Base-by-base conservation (phyloP, 257 asterid genomes). In the Lithospermum erythrorhizon region DNA sequence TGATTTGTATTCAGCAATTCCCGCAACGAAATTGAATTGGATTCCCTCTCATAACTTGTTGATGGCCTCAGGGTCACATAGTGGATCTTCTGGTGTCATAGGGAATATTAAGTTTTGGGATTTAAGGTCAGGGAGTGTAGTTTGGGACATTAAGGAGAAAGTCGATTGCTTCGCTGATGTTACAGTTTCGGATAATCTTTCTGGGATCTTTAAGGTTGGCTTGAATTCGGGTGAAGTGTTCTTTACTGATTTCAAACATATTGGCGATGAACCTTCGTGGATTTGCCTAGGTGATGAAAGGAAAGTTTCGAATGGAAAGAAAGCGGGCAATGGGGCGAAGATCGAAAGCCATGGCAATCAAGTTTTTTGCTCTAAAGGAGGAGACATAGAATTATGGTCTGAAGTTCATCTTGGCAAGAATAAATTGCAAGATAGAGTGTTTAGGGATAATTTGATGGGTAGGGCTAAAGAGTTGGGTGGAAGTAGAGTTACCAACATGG, bases 11-110 rank as follows among this genome's bases (percentile, higher is more conserved):
- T 93, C 98, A 0, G 98, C 90, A 0, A 88, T 93, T 61, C 98
- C 98, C 9, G 82, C 98, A 0, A 93, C 98, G 6, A 93, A 89
- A 70, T 45, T 93, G 24, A 81, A 72, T 45, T 93, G 98, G 98
- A 62, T 86, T 35, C 52, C 90, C 0, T 66, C 76, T 59, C 94
- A 82, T 61, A 93, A 84, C 65, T 68, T 93, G 79, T 74, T 93
- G 70, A 89, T 93, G 97, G 97, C 97, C 45, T 78, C 95, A 0
- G 99, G 99, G 19, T 86, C 96, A 22, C 99, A 93, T 68, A 77
- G 97, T 41, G 96, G 96, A 6, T 89, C 94, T 4, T 78, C 87
- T 14, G 97, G 99, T 53, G 95, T 93, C 2, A 57, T 59, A 0
- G 99, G 99, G 20, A 83, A 81, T 59, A 83, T 93, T 61, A 84